phyloP scores from a whole-genome alignment of 306 rosid species.

The Ziziphus jujuba region DNA sequence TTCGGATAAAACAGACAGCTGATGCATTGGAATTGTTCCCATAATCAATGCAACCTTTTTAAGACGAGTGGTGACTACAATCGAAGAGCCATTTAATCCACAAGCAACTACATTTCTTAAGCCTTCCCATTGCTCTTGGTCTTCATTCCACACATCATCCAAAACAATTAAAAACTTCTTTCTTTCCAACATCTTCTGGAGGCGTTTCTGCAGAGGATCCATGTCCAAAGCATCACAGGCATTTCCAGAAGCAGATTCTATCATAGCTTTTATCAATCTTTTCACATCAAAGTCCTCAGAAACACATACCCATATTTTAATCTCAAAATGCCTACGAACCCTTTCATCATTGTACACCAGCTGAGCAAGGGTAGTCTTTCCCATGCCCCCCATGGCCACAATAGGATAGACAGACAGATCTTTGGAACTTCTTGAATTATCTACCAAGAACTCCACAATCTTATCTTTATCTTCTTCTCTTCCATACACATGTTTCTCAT shows the following conservation, averaged over 20 bases:
- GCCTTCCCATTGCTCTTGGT: slow-evolving; percentile 27
- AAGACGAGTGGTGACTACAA: slow-evolving; percentile 33
- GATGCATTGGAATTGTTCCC: slow-evolving; percentile 16
- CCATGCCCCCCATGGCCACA: slow-evolving; percentile 46
- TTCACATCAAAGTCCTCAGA: no score
- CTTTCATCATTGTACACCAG: slow-evolving; percentile 18
- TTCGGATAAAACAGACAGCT: slow-evolving; percentile 18
- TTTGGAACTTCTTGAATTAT: neutral
- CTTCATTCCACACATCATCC: slow-evolving; percentile 49
- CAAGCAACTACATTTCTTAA: slow-evolving; percentile 25
- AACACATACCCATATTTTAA: neutral
- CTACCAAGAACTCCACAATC: neutral
- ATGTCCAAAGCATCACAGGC: slow-evolving; percentile 10
- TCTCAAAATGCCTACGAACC: slow-evolving; percentile 16
- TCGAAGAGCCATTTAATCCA: slow-evolving; percentile 33
- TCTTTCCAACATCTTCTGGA: slow-evolving; percentile 10
- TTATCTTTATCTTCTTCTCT: slow-evolving; percentile 20
- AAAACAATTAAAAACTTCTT: slow-evolving; percentile 35
- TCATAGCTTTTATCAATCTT: neutral
- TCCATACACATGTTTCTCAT: slow-evolving; percentile 12
- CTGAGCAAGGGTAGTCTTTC: slow-evolving; percentile 46
- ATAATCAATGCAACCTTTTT: slow-evolving; percentile 13
- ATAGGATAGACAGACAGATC: slow-evolving; percentile 29
- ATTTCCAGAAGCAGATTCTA: slow-evolving; percentile 1
- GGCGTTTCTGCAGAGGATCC: slow-evolving; percentile 3